These are phyloP conservation scores for Draba incana DNA, from an alignment of 345 rosid genomes.

Conservation along the genomic window DNA sequence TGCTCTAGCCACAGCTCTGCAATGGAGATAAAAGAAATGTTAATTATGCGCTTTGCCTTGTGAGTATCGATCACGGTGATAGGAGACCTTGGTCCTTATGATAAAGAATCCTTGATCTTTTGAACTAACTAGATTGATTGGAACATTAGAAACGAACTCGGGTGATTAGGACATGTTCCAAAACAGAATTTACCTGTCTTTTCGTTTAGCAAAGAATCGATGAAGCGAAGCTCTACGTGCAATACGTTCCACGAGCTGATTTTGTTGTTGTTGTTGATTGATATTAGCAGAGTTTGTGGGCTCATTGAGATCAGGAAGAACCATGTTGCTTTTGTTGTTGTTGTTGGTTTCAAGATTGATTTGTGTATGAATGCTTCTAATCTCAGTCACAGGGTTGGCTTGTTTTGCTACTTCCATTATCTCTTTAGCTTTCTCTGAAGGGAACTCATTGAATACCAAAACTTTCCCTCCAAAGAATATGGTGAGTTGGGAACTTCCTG, in stretches of 20 bases:
- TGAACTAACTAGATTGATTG: neutral
- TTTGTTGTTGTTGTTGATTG: slow-evolving; percentile 26
- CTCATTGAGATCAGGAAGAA: slow-evolving; percentile 49
- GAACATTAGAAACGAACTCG: neutral
- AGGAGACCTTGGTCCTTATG: neutral
- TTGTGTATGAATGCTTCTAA: slow-evolving; percentile 10
- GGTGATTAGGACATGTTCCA: neutral
- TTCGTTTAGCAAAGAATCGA: slow-evolving; percentile 72
- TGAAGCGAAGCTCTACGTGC: slow-evolving; percentile 71
- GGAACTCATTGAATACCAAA: slow-evolving; percentile 53
- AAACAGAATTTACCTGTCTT: slow-evolving; percentile 55
- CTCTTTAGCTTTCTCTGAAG: slow-evolving; percentile 59
- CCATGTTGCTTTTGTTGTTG: slow-evolving; percentile 31
- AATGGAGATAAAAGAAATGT: neutral
- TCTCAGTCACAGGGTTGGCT: slow-evolving; percentile 26
- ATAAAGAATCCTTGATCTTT: neutral
- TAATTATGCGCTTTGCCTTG: neutral
- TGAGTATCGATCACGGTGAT: neutral
- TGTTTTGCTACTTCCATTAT: slow-evolving; percentile 54
- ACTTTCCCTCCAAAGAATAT: slow-evolving; percentile 71
- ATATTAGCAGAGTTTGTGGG: slow-evolving; percentile 30
- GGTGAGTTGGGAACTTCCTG: slow-evolving; percentile 54
- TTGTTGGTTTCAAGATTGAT: slow-evolving; percentile 12
- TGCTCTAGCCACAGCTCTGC: slow-evolving; percentile 61
- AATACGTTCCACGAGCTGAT: slow-evolving; percentile 42